Conservation (phyloP, 1,139 yeast genomes). For the Debaryomycetaceae sp. region DNA sequence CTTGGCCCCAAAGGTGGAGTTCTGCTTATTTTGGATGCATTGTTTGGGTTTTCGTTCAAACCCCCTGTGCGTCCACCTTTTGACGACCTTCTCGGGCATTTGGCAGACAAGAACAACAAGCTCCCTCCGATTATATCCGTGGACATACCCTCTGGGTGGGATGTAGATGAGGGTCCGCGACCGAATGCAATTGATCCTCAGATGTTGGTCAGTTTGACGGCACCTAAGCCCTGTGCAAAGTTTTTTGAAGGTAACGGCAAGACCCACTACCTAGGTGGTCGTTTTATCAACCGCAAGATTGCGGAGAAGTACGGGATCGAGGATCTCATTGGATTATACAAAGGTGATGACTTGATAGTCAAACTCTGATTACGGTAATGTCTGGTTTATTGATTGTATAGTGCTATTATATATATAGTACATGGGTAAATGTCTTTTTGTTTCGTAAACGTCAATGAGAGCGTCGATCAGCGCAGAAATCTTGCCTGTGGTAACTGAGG, state of each 20-base stretch:
- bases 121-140: conserved; percentile 69
- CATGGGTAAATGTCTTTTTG: not conserved
- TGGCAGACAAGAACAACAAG: conserved; percentile 31
- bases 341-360: conserved; percentile 37
- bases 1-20: conserved; percentile 14
- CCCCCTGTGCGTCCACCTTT: conserved; percentile 89
- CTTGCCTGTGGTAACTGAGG: not conserved
- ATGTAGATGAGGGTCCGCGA: conserved; percentile 80
- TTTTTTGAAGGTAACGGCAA: conserved; percentile 31
- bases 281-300: conserved; percentile 65
- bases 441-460: not conserved
- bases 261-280: conserved; percentile 82
- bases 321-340: conserved; percentile 29
- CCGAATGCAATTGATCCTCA: conserved; percentile 52
- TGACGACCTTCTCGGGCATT: conserved; percentile 48
- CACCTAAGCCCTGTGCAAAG: conserved; percentile 85
- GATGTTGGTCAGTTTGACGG: conserved; percentile 78
- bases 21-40: conserved; percentile 63
- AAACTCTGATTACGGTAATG: conserved; percentile 17
- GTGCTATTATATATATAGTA: not conserved
- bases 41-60: conserved; percentile 90
- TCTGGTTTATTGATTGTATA: not conserved
- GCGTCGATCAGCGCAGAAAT: not conserved
- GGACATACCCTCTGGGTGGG: conserved; percentile 97
- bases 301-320: conserved; percentile 74